A percentile compares a stretch with the other conserved stretches of the same genome.
phyloP scores from a whole-genome alignment of 768 basidiomycete species.

The Phanerodontia chrysosporium region DNA sequence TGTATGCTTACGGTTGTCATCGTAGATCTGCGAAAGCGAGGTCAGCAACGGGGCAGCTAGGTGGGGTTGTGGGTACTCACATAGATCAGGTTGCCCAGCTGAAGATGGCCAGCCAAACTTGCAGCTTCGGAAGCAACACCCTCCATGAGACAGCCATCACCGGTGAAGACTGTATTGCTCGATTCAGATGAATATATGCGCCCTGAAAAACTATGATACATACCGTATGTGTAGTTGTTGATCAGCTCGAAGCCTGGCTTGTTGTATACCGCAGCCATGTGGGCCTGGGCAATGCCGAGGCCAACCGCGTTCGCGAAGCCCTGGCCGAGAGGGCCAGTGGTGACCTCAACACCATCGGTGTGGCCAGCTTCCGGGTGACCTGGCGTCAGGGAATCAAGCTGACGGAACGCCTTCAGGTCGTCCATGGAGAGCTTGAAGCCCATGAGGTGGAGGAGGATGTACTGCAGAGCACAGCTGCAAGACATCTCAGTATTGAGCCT shows the following conservation, averaged over 20 bases:
- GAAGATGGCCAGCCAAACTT: slow-evolving; percentile 89
- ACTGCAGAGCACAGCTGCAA: slow-evolving; percentile 85
- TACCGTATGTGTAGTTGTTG: slow-evolving; percentile 88
- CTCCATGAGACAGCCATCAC: slow-evolving; percentile 97
- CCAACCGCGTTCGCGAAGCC: slow-evolving; percentile 93
- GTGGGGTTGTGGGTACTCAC: slow-evolving; percentile 41
- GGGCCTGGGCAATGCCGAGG: slow-evolving; percentile 88
- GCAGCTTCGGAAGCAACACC: slow-evolving; percentile 92
- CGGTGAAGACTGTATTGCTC: slow-evolving; percentile 63
- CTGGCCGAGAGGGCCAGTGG: slow-evolving; percentile 94
- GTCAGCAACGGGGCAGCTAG: neutral
- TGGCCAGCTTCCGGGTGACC: slow-evolving; percentile 85
- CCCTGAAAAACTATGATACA: slow-evolving; percentile 2
- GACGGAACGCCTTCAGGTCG: slow-evolving; percentile 91
- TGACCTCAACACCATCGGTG: slow-evolving; percentile 82
- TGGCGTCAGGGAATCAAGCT: slow-evolving; percentile 84
- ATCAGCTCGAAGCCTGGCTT: slow-evolving; percentile 77
- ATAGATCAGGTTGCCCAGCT: slow-evolving; percentile 89
- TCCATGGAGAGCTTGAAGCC: slow-evolving; percentile 92
- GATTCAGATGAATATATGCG: neutral
- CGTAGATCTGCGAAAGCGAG: slow-evolving; percentile 61
- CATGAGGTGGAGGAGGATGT: slow-evolving; percentile 84
- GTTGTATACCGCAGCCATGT: slow-evolving; percentile 88
- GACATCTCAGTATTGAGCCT: neutral
- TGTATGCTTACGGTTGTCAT: slow-evolving; percentile 81